Base-by-base conservation (phyloP, 805 yeast genomes). In the Hanseniaspora guilliermondii region DNA sequence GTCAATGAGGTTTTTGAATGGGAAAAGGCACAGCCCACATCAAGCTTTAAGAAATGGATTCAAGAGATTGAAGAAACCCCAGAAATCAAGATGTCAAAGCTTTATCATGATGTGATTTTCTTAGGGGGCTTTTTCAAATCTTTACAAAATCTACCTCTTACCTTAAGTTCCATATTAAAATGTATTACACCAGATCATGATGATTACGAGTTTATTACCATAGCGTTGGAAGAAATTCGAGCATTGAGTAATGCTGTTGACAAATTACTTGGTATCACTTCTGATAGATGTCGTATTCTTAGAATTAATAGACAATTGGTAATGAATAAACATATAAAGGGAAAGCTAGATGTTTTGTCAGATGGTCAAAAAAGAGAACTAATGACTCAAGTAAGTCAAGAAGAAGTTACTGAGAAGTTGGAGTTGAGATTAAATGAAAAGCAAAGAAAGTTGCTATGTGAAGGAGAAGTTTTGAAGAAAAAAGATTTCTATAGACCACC, bases 401-500 rank as follows among this genome's bases (percentile, higher is more conserved):
- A 38, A 24, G 40, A 38, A 33, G 33, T 40, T 5, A 48, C 47
- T 25, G 69, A 67, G 48, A 62, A 60, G 40, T 56, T 65, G 17
- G 67, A 80, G 57, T 63, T 83, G 40, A 74, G 77, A 45, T 67
- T 83, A 41, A 68, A 67, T 4, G 79, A 83, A 32, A 70, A 72
- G 14, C 75, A 77, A 49, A 72, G 95, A 59, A 75, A 70, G 58
- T 68, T 86, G 25, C 64, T 82, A 45, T 71, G 71, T 58, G 69
- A 82, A 11, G 93, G 88, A 0, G 76, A 74, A 25, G 74, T 84
- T 17, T 60, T 70, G 2, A 73, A 83, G 54, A 79, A 82, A 56
- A 79, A 86, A 14, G 93, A 83, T 48, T 69, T 80, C 60, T 77
- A 80, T 70, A 69, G 80, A 32, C 82, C 81, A 39, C 73, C 84